A percentile compares a stretch with the other conserved stretches of the same genome.
Conservation (phyloP, 2,329 filamentous ascomycete genomes). For the Clonostachys sp. region DNA sequence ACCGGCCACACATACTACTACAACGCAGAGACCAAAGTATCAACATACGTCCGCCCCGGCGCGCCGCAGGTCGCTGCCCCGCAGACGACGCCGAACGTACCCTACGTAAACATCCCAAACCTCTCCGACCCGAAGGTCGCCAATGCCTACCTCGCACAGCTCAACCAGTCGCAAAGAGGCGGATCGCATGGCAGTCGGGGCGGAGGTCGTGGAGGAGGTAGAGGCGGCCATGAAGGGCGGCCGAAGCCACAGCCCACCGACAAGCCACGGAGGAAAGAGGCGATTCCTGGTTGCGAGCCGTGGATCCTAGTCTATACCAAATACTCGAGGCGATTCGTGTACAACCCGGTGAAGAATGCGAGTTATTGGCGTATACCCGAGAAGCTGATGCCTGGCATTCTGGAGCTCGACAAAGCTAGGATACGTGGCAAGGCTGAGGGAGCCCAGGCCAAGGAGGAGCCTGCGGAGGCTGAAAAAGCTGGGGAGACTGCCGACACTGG, state of each 20-base stretch:
- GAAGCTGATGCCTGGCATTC: slow-evolving; percentile 74
- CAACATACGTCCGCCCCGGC: slow-evolving; percentile 78
- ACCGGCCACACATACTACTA: slow-evolving; percentile 88
- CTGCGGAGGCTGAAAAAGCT: slow-evolving; percentile 1
- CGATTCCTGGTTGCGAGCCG: slow-evolving; percentile 76
- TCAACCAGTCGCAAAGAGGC: slow-evolving; percentile 31
- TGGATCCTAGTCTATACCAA: slow-evolving; percentile 96
- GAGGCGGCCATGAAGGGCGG: slow-evolving; percentile 51
- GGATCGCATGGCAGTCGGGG: slow-evolving; percentile 11
- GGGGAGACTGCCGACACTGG: slow-evolving; percentile 18
- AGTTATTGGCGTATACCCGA: slow-evolving; percentile 96
- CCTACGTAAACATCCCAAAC: slow-evolving; percentile 19
- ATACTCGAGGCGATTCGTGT: slow-evolving; percentile 81
- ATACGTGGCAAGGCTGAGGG: slow-evolving; percentile 51
- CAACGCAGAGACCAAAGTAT: slow-evolving; percentile 75
- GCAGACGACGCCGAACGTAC: slow-evolving; percentile 17
- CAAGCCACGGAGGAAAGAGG: slow-evolving; percentile 72
- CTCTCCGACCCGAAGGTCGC: slow-evolving; percentile 52
- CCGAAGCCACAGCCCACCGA: slow-evolving; percentile 68
- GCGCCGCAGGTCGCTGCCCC: slow-evolving; percentile 12
- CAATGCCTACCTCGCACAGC: slow-evolving; percentile 56
- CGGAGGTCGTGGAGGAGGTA: slow-evolving; percentile 36
- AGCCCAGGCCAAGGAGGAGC: slow-evolving; percentile 8
- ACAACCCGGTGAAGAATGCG: slow-evolving; percentile 79
- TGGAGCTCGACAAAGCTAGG: slow-evolving; percentile 67